Conservation (phyloP, 257 asterid species). For the Perilla frutescens region DNA sequence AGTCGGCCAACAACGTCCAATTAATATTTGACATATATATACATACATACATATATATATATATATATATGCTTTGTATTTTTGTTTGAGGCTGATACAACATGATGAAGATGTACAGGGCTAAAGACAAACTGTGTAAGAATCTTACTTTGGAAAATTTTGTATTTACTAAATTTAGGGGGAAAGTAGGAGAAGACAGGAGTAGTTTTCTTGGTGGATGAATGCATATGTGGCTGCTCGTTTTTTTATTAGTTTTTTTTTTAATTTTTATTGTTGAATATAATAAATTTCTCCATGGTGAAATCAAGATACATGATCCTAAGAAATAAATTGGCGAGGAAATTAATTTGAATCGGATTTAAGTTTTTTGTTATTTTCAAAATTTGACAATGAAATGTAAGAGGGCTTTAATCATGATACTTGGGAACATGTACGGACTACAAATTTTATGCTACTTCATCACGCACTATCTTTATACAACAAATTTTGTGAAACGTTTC, state of each 20-base stretch:
- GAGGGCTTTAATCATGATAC: too few relatives aligned
- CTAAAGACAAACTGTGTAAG: conserved; percentile 19
- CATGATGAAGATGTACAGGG: conserved; percentile 34
- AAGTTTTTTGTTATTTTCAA: too few relatives aligned
- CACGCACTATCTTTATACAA: too few relatives aligned
- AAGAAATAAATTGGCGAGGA: too few relatives aligned
- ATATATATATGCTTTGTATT: background rate
- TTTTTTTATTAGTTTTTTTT: background rate
- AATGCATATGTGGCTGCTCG: background rate
- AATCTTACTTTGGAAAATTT: conserved; percentile 28
- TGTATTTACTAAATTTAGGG: conserved; percentile 27
- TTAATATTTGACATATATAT: conserved; percentile 23
- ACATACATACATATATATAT: background rate
- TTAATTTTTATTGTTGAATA: background rate
- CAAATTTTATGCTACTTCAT: too few relatives aligned
- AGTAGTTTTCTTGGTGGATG: background rate
- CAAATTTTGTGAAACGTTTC: too few relatives aligned
- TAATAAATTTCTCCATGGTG: too few relatives aligned
- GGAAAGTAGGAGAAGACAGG: background rate
- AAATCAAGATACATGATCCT: too few relatives aligned
- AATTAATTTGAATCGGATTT: too few relatives aligned
- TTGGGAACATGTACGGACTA: too few relatives aligned
- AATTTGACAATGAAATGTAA: too few relatives aligned
- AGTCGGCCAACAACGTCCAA: background rate
- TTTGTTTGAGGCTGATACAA: background rate